Conservation (phyloP, 176 grass and related monocot species). For the Phoenix roebelenii region DNA sequence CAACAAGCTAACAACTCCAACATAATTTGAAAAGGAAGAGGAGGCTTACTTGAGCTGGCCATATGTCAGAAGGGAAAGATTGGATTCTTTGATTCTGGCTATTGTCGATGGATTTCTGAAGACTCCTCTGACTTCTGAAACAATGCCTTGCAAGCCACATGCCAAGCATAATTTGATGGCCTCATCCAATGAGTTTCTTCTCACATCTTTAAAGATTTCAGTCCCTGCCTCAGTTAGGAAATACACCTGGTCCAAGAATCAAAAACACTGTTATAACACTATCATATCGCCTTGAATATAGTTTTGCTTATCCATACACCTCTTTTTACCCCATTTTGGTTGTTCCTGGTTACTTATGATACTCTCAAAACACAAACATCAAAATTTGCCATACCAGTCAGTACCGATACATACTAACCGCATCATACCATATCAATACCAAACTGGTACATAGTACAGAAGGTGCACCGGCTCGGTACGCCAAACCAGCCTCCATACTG, state of each 20-base stretch:
- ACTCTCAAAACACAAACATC: too few species aligned
- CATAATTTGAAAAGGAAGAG: neutral
- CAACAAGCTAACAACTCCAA: conserved; percentile 65
- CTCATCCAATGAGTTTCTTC: conserved; percentile 81
- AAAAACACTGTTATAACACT: neutral
- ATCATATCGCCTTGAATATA: too few species aligned
- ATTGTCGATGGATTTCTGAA: conserved; percentile 58
- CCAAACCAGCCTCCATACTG: too few species aligned
- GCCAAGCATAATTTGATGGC: conserved; percentile 54
- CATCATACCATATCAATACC: too few species aligned
- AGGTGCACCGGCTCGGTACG: too few species aligned
- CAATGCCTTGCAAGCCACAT: conserved; percentile 61
- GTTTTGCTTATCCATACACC: too few species aligned
- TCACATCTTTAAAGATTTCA: conserved; percentile 38
- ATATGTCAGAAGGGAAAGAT: conserved; percentile 62
- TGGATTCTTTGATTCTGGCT: conserved; percentile 67
- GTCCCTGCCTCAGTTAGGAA: conserved; percentile 72
- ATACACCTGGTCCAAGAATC: conserved; percentile 51
- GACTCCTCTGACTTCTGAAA: conserved; percentile 62
- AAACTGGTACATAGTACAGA: too few species aligned
- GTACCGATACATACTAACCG: too few species aligned
- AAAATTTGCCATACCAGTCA: too few species aligned
- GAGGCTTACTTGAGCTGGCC: conserved; percentile 77
- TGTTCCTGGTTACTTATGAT: too few species aligned
- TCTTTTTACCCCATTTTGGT: too few species aligned